phyloP scores from a whole-genome alignment of 225 moss, liverwort and hornwort species.

The Bryoerythrophyllum caledonicum region DNA sequence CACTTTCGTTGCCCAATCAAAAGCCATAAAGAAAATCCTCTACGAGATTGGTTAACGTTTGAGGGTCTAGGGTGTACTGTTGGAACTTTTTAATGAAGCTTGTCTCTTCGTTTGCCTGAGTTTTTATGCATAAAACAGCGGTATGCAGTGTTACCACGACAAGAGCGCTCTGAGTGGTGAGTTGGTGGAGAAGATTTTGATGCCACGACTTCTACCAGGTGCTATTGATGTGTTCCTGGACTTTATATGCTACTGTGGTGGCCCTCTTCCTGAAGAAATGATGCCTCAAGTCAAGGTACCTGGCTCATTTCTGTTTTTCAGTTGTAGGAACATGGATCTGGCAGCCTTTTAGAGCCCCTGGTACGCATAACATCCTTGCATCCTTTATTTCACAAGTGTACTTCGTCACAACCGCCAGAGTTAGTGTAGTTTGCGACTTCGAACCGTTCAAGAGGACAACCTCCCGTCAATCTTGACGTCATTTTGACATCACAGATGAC shows the following conservation, averaged over 20 bases:
- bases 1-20: slow-evolving; percentile 69
- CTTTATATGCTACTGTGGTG: slow-evolving; percentile 86
- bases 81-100: background rate
- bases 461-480: no score
- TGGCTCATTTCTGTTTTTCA: background rate
- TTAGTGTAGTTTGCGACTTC: no score
- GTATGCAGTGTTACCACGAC: slow-evolving; percentile 77
- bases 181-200: slow-evolving; percentile 76
- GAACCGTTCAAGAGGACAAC: no score
- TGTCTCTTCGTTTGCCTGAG: background rate
- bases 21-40: slow-evolving; percentile 69
- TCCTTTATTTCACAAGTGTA: no score
- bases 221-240: slow-evolving; percentile 88
- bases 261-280: slow-evolving; percentile 87
- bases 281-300: slow-evolving; percentile 69
- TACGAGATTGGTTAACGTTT: slow-evolving; percentile 44
- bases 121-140: no score
- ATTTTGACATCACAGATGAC: no score
- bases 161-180: slow-evolving; percentile 75
- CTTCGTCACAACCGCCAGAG: no score
- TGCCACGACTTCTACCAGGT: slow-evolving; percentile 78
- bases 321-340: background rate
- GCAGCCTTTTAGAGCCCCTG: no score
- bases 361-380: no score
- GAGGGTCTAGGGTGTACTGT: background rate